A percentile compares a stretch with the other conserved stretches of the same genome.
Conservation (phyloP, 352 stramenopile genomes). For the Pythium rishiriense region DNA sequence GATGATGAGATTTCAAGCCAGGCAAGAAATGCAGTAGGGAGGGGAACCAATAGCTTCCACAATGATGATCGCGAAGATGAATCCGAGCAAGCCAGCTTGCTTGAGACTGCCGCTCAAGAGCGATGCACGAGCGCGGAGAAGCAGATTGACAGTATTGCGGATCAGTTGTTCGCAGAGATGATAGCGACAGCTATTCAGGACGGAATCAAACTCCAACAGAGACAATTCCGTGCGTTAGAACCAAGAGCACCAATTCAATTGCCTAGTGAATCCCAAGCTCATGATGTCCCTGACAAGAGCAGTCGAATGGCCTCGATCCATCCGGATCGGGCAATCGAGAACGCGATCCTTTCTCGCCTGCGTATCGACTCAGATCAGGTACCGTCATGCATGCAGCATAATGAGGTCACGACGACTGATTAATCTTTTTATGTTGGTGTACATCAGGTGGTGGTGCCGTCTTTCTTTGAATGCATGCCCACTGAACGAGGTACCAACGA, state of each 20-base stretch:
- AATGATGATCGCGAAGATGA: background rate
- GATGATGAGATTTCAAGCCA: background rate
- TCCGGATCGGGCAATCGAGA: background rate
- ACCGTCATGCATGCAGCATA: too few relatives aligned
- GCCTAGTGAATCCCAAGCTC: background rate
- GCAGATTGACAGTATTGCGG: background rate
- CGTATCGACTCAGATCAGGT: background rate
- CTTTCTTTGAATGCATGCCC: background rate
- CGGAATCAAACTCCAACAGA: background rate
- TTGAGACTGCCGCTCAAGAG: background rate
- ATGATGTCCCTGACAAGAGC: background rate
- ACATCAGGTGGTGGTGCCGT: slow-evolving; percentile 2
- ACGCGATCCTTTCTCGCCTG: background rate
- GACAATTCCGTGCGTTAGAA: background rate
- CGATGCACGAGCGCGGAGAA: background rate
- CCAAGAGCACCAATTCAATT: background rate
- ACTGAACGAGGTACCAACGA: background rate
- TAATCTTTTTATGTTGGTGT: background rate
- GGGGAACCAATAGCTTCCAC: background rate
- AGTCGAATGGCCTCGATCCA: background rate
- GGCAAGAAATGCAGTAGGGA: background rate
- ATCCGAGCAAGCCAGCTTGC: background rate
- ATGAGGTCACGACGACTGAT: too few relatives aligned
- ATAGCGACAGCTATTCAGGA: background rate
- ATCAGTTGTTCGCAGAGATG: background rate